These are phyloP conservation scores for Aegilops speltoides DNA, from an alignment of 176 grass and related monocot species.

Conservation along the genomic window DNA sequence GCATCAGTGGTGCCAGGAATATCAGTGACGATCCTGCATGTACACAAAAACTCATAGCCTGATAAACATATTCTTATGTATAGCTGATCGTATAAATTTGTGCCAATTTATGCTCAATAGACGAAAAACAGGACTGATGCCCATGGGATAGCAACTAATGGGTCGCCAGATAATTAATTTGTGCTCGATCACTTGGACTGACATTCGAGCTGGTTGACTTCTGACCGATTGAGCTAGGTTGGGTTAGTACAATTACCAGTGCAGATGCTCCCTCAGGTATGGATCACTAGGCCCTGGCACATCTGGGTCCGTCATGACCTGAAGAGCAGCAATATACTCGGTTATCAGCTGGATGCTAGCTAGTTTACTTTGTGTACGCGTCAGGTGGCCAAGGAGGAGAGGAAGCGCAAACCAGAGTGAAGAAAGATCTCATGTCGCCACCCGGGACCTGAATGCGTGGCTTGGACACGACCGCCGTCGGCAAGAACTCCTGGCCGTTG, in stretches of 20 bases:
- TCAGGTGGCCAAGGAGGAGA: neutral
- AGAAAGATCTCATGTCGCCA: neutral
- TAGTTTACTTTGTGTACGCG: neutral
- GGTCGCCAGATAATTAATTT: neutral
- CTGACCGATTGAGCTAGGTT: neutral
- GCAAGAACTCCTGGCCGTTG: neutral
- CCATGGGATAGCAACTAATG: neutral
- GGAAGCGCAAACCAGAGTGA: neutral
- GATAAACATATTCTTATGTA: neutral
- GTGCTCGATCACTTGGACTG: no score
- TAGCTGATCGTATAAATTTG: neutral
- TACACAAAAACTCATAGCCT: neutral
- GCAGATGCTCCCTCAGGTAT: conserved; percentile 7
- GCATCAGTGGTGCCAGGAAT: neutral
- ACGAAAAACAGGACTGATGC: neutral
- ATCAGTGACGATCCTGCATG: conserved; percentile 2
- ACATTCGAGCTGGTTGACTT: neutral
- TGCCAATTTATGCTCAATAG: neutral
- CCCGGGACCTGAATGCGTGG: neutral
- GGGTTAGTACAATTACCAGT: neutral
- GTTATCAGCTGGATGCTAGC: no score
- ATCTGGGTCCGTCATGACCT: conserved; percentile 7
- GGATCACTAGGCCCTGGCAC: conserved; percentile 4
- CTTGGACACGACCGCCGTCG: neutral
- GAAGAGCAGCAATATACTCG: neutral